phyloP scores from a whole-genome alignment of 225 moss, liverwort and hornwort genomes.

The Marchantia polymorpha region DNA sequence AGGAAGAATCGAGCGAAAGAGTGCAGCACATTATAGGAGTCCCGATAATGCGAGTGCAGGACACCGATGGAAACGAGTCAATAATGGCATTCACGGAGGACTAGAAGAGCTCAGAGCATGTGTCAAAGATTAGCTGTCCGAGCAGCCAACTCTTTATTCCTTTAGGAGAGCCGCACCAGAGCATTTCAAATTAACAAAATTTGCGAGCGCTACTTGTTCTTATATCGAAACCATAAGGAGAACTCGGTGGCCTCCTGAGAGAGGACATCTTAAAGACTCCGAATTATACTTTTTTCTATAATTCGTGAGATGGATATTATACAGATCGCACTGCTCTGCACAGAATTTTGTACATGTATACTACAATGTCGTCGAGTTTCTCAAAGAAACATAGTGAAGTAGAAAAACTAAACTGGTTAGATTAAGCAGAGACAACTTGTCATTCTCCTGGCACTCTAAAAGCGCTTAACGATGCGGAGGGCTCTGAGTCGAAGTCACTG shows the following conservation, averaged over 20 bases:
- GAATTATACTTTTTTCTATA: slow-evolving; percentile 1
- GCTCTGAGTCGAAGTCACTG: slow-evolving; percentile 26
- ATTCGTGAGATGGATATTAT: slow-evolving; percentile 32
- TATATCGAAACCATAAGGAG: slow-evolving; percentile 3
- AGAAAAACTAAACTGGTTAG: not conserved
- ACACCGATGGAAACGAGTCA: too few relatives aligned
- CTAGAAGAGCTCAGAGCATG: too few relatives aligned
- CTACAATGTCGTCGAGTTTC: slow-evolving; percentile 23
- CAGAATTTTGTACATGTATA: slow-evolving; percentile 38
- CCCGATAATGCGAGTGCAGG: too few relatives aligned
- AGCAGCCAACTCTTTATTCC: slow-evolving; percentile 19
- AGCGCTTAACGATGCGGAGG: slow-evolving; percentile 25
- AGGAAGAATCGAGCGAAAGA: too few relatives aligned
- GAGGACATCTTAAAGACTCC: slow-evolving; percentile 1
- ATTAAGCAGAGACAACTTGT: not conserved
- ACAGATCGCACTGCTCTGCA: slow-evolving; percentile 38
- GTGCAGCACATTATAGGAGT: too few relatives aligned
- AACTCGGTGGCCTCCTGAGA: not conserved
- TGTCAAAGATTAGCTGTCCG: slow-evolving; percentile 4
- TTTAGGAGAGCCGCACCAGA: slow-evolving; percentile 13
- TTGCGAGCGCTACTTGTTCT: slow-evolving; percentile 13
- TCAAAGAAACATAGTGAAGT: not conserved
- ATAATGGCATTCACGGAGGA: too few relatives aligned
- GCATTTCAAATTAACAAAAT: slow-evolving; percentile 19
- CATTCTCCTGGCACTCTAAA: not conserved